Evolutionary conservation across 371 early-diverging fungal species (phyloP), one percentile per base, ranked within the genome.

Genomic region (Apophysomyces ossiformis): DNA sequence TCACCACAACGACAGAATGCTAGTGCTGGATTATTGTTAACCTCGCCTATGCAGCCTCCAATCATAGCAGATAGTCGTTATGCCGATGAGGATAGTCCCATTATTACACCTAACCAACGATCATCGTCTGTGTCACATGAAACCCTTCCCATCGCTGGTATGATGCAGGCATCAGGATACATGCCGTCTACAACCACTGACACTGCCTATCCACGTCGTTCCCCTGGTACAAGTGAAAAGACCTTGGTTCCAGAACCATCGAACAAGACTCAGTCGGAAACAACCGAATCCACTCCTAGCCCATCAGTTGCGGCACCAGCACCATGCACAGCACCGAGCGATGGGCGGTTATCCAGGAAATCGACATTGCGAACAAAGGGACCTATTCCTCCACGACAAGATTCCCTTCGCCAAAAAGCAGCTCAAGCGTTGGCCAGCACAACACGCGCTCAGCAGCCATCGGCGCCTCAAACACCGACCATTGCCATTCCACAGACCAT

Each of bases 401-500:
- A 68, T 50, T 68, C 68, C 11, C 43, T 68, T 38, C 68, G 68
- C 36, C 64, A 54, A 35, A 50, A 39, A 16, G 56, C 35, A 12
- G 11, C 50, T 7, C 46, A 37, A 45, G 45, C 7, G 0, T 5
- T 21, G 54, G 21, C 54, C n/a, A 21, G 9, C 35, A 50, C 32
- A 26, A 26, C 54, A n/a, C 54, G 54, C 21, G 54, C 54, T n/a
- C 54, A 50, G 54, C 54, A 50, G 13, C 58, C 62, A 1, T 62
- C 67, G 5, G 67, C 62, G 5, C 67, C 67, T 2, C 67, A 67
- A 41, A 67, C 67, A 58, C 67, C 67, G 1, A 67, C 67, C 0
- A 67, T 67, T 46, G 67, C 67, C 45, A 67, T 67, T 56, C 60
- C 60, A 39, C 21, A 57, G 18, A 45, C 59, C 39, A 41, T 65